Evolutionary conservation across 1,284 basidiomycete genomes (phyloP), one percentile per base, ranked within the genome.

Genomic region (Malassezia equina): DNA sequence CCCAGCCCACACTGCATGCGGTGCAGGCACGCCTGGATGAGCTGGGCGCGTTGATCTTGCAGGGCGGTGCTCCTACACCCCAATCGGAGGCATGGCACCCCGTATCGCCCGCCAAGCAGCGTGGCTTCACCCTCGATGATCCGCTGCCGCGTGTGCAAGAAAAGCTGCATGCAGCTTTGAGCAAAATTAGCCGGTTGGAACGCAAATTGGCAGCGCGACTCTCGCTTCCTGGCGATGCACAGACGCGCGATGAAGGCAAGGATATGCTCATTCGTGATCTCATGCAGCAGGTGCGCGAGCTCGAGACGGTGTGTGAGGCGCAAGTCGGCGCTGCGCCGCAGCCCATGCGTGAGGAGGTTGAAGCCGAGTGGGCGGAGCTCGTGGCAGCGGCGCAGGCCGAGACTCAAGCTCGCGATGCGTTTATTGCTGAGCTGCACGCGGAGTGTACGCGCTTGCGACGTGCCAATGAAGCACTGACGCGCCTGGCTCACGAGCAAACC

Each of bases 261-360:
- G 55, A 51, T 11, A 44, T 23, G 7, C 43, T 63, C 3, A 69
- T 72, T 40, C 52, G 46, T 0, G 40, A 51, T 8, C 57, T 67
- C 3, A 56, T 60, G 27, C 62, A 62, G 46, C 63, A 65, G 25
- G 49, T 70, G 0, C 42, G 40, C 11, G 69, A 72, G 48, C 60
- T 70, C 12, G 68, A 70, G 57, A 61, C 64, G 5, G 68, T 69
- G 4, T 64, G 63, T 43, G 68, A 69, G 21, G 66, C 61, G 2
- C 66, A 68, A 46, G 58, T 61, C 1, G 31, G 36, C n/a, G 62
- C 66, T 17, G 62, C 67, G 2, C 63, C 66, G 13, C 64, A 58
- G 21, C 59, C 63, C 21, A 57, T 67, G 39, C 62, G 66, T 13
- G 69, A 69, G 51, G 69, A 70, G 33, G 67, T 69, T n/a, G 66